Evolutionary conservation across 2,329 filamentous ascomycete genomes (phyloP).

Genomic region (Teratosphaeria pseudoeucalypti): DNA sequence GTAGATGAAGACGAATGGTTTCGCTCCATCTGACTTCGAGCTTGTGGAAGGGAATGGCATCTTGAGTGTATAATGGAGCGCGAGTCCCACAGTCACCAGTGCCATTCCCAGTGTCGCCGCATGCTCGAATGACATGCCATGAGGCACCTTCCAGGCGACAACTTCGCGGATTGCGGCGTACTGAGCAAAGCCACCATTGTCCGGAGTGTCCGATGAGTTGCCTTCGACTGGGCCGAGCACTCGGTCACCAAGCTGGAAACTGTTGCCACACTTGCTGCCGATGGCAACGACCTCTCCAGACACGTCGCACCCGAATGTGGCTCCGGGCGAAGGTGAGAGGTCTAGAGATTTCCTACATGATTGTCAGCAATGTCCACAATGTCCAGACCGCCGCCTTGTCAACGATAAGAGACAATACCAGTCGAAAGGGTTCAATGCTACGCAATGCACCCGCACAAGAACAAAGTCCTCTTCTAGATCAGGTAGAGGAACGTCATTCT

Average conservation of each 20-base stretch:
- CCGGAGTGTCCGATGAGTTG: background rate
- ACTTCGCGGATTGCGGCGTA: background rate
- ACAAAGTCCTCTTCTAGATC: background rate
- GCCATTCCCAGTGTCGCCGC: background rate
- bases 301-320: background rate
- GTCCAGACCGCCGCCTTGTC: background rate
- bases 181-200: background rate
- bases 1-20: background rate
- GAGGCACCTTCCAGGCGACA: background rate
- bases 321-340: background rate
- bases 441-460: background rate
- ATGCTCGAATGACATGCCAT: background rate
- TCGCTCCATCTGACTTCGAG: background rate
- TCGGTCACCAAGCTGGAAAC: background rate
- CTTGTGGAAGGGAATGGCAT: background rate
- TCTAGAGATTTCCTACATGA: background rate
- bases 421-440: background rate
- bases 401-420: background rate
- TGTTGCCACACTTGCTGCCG: background rate
- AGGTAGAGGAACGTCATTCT: background rate
- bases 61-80: background rate
- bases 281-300: background rate
- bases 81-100: background rate
- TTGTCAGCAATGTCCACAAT: background rate
- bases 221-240: background rate